A percentile compares a stretch with the other conserved stretches of the same genome.
Conservation (phyloP, 2,329 filamentous ascomycete species). For the Oidium heveae region DNA sequence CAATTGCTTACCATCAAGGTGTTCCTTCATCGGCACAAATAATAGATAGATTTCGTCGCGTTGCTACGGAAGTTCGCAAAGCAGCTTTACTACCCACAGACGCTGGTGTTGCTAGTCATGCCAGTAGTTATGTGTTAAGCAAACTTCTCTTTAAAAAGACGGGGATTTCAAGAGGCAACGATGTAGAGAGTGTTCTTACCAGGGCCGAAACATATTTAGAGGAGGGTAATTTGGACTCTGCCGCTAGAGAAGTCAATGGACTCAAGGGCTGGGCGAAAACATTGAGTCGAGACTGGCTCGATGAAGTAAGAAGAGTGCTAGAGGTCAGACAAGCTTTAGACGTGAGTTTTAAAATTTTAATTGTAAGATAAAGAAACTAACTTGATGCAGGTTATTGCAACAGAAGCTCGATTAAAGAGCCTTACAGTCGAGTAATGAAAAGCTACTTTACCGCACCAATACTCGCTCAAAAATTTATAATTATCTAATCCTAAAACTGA, state of each 20-base stretch:
- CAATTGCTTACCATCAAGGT: conserved; percentile 74
- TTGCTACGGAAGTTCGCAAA: conserved; percentile 81
- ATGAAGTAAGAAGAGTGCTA: conserved; percentile 70
- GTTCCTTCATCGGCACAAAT: conserved; percentile 64
- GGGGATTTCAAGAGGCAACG: conserved; percentile 55
- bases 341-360: conserved; percentile 28
- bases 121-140: conserved; percentile 69
- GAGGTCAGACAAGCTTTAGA: conserved; percentile 93
- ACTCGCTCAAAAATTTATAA: too few species aligned
- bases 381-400: conserved; percentile 46
- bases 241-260: conserved; percentile 84
- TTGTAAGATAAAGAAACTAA: neutral
- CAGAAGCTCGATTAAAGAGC: conserved; percentile 73
- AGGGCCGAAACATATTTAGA: conserved; percentile 76
- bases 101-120: conserved; percentile 82
- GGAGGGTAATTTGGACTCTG: conserved; percentile 75
- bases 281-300: conserved; percentile 78
- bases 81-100: conserved; percentile 78
- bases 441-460: too few species aligned
- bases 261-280: conserved; percentile 89
- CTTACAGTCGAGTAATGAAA: conserved; percentile 45
- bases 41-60: conserved; percentile 85
- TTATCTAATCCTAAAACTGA: too few species aligned
- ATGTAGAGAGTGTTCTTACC: conserved; percentile 82
- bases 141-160: conserved; percentile 94